These are phyloP conservation scores for Pelagomonas calceolata DNA, from an alignment of 108 stramenopile species.

Conservation along the genomic window DNA sequence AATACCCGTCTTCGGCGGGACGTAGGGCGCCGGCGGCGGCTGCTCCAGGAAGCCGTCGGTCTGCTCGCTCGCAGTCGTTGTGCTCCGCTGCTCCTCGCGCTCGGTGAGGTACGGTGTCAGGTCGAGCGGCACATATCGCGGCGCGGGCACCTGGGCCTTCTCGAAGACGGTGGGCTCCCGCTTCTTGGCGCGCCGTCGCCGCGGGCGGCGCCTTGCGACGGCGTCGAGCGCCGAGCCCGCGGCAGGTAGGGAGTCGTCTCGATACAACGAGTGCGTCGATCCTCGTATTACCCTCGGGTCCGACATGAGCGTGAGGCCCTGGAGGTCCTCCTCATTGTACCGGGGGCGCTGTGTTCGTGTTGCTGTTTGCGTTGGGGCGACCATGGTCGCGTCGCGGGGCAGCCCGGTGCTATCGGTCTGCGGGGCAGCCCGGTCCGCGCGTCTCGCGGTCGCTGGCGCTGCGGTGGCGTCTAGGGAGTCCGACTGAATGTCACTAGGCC, in stretches of 20 bases:
- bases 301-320: background rate
- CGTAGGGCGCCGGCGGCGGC: background rate
- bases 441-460: no score
- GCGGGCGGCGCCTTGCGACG: no score
- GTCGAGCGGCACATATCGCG: background rate
- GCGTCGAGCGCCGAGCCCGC: no score
- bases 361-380: no score
- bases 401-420: no score
- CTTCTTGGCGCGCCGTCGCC: background rate
- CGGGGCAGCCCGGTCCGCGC: no score
- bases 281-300: background rate
- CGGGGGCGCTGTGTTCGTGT: no score
- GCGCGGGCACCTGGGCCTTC: background rate
- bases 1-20: background rate
- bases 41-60: background rate
- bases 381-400: no score
- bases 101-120: background rate
- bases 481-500: no score
- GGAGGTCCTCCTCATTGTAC: no score
- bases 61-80: background rate
- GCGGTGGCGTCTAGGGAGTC: no score
- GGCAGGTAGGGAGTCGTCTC: background rate
- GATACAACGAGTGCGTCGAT: background rate
- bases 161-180: background rate
- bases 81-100: background rate